Conservation (phyloP, 2,329 filamentous ascomycete genomes). For the Apiospora rasikravindrae region DNA sequence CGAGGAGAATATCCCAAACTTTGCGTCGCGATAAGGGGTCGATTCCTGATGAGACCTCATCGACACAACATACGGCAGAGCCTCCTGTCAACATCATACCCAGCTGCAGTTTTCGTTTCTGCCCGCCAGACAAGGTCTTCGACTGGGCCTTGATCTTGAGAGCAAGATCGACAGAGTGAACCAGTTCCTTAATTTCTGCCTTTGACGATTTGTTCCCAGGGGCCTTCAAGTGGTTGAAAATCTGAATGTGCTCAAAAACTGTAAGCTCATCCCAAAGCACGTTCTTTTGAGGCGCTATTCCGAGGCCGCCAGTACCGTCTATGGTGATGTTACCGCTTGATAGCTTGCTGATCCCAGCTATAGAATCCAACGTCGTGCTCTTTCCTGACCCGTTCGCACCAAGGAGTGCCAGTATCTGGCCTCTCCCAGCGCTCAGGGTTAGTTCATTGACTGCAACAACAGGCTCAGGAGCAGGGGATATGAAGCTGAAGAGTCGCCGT, state of each 20-base stretch:
- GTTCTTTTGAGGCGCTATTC: slow-evolving; percentile 91
- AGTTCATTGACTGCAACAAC: slow-evolving; percentile 82
- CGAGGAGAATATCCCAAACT: slow-evolving; percentile 91
- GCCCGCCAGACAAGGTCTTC: slow-evolving; percentile 84
- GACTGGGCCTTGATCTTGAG: slow-evolving; percentile 75
- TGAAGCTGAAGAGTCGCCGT: slow-evolving; percentile 55
- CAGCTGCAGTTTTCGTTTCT: slow-evolving; percentile 90
- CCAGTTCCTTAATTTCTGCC: slow-evolving; percentile 65
- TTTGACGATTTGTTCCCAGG: slow-evolving; percentile 59
- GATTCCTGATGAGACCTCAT: slow-evolving; percentile 88
- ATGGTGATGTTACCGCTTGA: slow-evolving; percentile 79
- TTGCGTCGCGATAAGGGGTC: slow-evolving; percentile 87
- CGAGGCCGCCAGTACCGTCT: slow-evolving; percentile 78
- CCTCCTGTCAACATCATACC: slow-evolving; percentile 96
- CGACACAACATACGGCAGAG: slow-evolving; percentile 85
- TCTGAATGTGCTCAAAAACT: slow-evolving; percentile 80
- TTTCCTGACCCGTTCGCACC: slow-evolving; percentile 93
- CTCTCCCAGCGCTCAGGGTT: slow-evolving; percentile 72
- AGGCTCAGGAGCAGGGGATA: slow-evolving; percentile 59
- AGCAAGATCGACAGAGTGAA: slow-evolving; percentile 74
- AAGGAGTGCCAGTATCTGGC: slow-evolving; percentile 84
- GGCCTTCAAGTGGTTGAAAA: slow-evolving; percentile 85
- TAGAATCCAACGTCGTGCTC: slow-evolving; percentile 85
- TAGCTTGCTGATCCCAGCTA: slow-evolving; percentile 80
- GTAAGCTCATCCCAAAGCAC: slow-evolving; percentile 91